Evolutionary conservation across 768 basidiomycete species (phyloP).

Genomic region (Boletus rex-veris): DNA sequence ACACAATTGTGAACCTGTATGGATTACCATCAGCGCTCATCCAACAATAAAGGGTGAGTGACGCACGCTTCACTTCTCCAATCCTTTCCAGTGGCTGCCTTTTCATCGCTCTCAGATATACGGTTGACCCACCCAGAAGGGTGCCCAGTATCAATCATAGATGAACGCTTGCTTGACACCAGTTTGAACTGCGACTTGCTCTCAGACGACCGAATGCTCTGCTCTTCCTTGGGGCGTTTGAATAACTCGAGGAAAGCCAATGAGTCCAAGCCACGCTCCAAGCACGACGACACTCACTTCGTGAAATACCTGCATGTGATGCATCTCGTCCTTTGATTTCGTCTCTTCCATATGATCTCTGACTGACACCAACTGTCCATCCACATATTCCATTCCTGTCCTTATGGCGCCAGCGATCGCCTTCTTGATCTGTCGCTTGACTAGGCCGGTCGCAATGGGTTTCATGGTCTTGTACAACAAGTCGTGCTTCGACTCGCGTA

Average conservation of each 20-base stretch:
- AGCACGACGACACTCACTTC: slow-evolving; percentile 38
- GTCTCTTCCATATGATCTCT: slow-evolving; percentile 74
- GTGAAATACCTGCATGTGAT: slow-evolving; percentile 53
- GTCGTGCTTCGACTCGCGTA: slow-evolving; percentile 90
- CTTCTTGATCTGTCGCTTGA: slow-evolving; percentile 69
- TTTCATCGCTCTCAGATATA: slow-evolving; percentile 39
- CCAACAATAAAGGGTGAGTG: neutral
- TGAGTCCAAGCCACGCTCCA: neutral
- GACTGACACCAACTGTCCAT: slow-evolving; percentile 86
- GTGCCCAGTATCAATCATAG: slow-evolving; percentile 61
- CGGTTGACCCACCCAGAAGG: slow-evolving; percentile 73
- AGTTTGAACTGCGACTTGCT: slow-evolving; percentile 75
- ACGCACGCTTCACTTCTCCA: slow-evolving; percentile 55
- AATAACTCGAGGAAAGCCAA: slow-evolving; percentile 43
- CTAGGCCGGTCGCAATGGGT: slow-evolving; percentile 73
- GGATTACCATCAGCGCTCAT: neutral
- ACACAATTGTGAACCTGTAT: slow-evolving; percentile 16
- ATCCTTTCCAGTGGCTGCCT: slow-evolving; percentile 40
- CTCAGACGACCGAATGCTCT: slow-evolving; percentile 35
- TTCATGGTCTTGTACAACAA: slow-evolving; percentile 81
- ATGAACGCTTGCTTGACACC: slow-evolving; percentile 66
- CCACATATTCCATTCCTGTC: slow-evolving; percentile 82
- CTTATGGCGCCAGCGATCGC: slow-evolving; percentile 64
- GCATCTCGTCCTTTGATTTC: slow-evolving; percentile 39
- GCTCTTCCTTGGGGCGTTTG: slow-evolving; percentile 53